These are phyloP conservation scores for Fonticula alba DNA, from an alignment of 78 protist species.

Conservation along the genomic window DNA sequence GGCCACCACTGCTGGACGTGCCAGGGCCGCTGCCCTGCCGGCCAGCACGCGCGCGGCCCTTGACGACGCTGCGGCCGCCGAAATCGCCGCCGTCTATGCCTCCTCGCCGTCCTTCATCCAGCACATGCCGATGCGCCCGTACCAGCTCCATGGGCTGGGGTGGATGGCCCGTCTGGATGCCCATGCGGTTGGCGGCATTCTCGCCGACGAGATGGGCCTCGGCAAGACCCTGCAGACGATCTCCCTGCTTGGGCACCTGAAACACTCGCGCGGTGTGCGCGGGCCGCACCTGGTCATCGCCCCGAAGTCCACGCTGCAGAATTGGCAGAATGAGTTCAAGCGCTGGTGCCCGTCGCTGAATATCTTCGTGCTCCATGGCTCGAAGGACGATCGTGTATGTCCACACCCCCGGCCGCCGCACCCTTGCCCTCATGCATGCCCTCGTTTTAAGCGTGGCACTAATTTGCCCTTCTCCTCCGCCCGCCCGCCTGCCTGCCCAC, in stretches of 20 bases:
- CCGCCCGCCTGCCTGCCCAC: too few species aligned
- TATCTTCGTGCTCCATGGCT: constrained; percentile 54
- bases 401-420: too few species aligned
- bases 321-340: constrained; percentile 70
- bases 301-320: constrained; percentile 66
- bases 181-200: constrained; percentile 76
- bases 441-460: background rate
- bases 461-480: background rate
- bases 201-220: constrained; percentile 80
- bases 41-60: too few species aligned
- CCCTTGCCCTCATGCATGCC: background rate
- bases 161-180: constrained; percentile 71
- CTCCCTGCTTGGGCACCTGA: constrained; percentile 59
- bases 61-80: too few species aligned
- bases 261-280: constrained; percentile 16
- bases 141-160: constrained; percentile 82
- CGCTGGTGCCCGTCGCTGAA: constrained; percentile 62
- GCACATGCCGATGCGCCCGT: constrained; percentile 69
- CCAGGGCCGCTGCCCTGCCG: too few species aligned
- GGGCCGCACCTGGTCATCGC: constrained; percentile 79
- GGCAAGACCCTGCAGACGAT: constrained; percentile 81
- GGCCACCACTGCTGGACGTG: too few species aligned
- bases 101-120: too few species aligned
- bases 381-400: constrained; percentile 48
- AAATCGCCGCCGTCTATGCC: too few species aligned